Conservation (phyloP, 1,284 basidiomycete genomes). For the Leccinum pachyderme region DNA sequence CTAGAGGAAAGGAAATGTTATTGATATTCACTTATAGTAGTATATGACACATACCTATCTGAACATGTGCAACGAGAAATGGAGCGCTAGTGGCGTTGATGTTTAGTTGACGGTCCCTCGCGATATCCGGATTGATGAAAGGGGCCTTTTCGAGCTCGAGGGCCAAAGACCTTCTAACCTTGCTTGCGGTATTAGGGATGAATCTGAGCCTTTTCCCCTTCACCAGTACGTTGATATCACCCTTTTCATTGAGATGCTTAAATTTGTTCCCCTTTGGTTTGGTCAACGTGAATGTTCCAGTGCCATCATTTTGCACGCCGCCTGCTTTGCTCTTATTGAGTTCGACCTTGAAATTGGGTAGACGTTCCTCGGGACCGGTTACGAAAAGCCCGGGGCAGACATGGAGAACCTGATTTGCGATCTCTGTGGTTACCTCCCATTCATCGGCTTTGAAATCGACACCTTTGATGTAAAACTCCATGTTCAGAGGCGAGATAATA, state of each 20-base stretch:
- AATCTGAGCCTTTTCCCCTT: slow-evolving; percentile 34
- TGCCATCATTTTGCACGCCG: slow-evolving; percentile 58
- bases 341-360: slow-evolving; percentile 55
- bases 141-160: slow-evolving; percentile 53
- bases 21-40: slow-evolving; percentile 11
- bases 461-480: slow-evolving; percentile 52
- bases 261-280: slow-evolving; percentile 45
- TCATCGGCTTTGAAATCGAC: slow-evolving; percentile 47
- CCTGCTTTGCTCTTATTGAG: slow-evolving; percentile 47
- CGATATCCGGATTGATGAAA: slow-evolving; percentile 59
- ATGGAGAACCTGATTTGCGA: slow-evolving; percentile 53
- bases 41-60: slow-evolving; percentile 50
- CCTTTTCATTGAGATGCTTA: slow-evolving; percentile 39
- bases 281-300: slow-evolving; percentile 48
- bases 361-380: slow-evolving; percentile 35
- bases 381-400: slow-evolving; percentile 40
- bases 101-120: slow-evolving; percentile 50
- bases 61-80: slow-evolving; percentile 55
- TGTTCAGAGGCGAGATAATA: slow-evolving; percentile 18
- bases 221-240: slow-evolving; percentile 40
- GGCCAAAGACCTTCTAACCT: slow-evolving; percentile 24
- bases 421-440: slow-evolving; percentile 54
- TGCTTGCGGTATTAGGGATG: slow-evolving; percentile 12
- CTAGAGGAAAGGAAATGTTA: slow-evolving; percentile 11
- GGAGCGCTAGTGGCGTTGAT: slow-evolving; percentile 43